Conservation (phyloP, 768 basidiomycete genomes). For the Butyriboletus loyo region DNA sequence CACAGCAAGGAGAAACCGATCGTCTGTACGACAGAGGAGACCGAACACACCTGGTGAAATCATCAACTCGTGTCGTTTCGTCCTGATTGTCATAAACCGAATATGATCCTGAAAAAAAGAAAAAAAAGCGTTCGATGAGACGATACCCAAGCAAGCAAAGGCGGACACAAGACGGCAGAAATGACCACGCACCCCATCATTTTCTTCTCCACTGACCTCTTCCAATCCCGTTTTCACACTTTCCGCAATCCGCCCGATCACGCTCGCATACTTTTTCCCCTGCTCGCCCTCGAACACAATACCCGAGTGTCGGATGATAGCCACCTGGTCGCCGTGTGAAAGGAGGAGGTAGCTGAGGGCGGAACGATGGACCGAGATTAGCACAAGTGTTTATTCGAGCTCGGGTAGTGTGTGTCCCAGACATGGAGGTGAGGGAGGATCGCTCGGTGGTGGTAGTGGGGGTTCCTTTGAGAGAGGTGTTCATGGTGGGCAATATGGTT, state of each 20-base stretch:
- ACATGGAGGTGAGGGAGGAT: slow-evolving; percentile 1
- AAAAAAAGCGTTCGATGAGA: background rate
- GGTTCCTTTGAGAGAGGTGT: slow-evolving; percentile 8
- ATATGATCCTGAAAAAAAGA: slow-evolving; percentile 74
- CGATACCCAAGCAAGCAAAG: background rate
- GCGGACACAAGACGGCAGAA: background rate
- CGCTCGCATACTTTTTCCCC: slow-evolving; percentile 70
- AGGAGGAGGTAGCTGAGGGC: slow-evolving; percentile 87
- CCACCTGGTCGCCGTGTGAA: slow-evolving; percentile 65
- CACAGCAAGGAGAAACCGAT: slow-evolving; percentile 79
- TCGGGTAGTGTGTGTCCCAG: slow-evolving; percentile 46
- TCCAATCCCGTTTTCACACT: slow-evolving; percentile 75
- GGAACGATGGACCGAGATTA: slow-evolving; percentile 77
- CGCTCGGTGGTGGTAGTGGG: slow-evolving; percentile 5
- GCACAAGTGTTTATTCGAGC: slow-evolving; percentile 73
- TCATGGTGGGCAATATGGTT: too few relatives aligned
- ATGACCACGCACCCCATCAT: slow-evolving; percentile 48
- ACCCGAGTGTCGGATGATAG: slow-evolving; percentile 82
- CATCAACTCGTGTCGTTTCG: slow-evolving; percentile 89
- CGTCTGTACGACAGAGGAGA: slow-evolving; percentile 45
- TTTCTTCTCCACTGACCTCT: slow-evolving; percentile 65
- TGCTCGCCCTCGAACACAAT: slow-evolving; percentile 86
- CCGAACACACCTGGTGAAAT: slow-evolving; percentile 78
- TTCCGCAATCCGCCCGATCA: slow-evolving; percentile 72
- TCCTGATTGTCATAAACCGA: slow-evolving; percentile 86